Evolutionary conservation across 2,329 filamentous ascomycete genomes (phyloP).

Genomic region (Xylogone sp.): DNA sequence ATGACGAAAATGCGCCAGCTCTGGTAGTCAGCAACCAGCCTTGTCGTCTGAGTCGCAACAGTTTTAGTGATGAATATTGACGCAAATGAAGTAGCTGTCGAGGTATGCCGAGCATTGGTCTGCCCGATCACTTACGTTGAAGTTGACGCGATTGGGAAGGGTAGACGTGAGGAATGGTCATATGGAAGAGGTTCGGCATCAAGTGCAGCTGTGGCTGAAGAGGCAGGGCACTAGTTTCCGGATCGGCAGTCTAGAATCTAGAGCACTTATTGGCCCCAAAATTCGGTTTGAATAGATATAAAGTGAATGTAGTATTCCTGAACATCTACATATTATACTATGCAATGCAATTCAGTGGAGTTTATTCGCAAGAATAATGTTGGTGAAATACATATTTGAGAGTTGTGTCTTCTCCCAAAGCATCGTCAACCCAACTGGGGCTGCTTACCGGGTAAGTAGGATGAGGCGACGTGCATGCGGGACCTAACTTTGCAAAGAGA

Average conservation of each 20-base stretch:
- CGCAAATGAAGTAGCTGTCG: neutral
- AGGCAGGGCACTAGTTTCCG: neutral
- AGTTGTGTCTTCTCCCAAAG: too few species aligned
- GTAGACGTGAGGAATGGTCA: neutral
- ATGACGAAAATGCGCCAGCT: neutral
- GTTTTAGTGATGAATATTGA: neutral
- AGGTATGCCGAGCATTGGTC: neutral
- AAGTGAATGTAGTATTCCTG: too few species aligned
- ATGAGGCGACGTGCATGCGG: too few species aligned
- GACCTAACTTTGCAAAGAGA: too few species aligned
- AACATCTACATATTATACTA: too few species aligned
- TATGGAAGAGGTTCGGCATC: neutral
- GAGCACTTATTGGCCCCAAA: too few species aligned
- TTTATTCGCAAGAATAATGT: too few species aligned
- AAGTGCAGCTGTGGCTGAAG: neutral
- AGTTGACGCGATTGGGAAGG: neutral
- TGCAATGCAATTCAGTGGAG: too few species aligned
- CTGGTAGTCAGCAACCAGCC: neutral
- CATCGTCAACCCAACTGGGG: too few species aligned
- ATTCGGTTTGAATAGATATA: too few species aligned
- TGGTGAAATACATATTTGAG: too few species aligned
- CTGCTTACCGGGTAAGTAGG: too few species aligned
- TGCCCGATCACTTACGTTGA: neutral
- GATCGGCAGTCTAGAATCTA: neutral
- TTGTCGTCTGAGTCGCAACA: neutral